Evolutionary conservation across 352 stramenopile species (phyloP), one percentile per base, ranked within the genome.

Genomic region (Nothophytophthora sp.): DNA sequence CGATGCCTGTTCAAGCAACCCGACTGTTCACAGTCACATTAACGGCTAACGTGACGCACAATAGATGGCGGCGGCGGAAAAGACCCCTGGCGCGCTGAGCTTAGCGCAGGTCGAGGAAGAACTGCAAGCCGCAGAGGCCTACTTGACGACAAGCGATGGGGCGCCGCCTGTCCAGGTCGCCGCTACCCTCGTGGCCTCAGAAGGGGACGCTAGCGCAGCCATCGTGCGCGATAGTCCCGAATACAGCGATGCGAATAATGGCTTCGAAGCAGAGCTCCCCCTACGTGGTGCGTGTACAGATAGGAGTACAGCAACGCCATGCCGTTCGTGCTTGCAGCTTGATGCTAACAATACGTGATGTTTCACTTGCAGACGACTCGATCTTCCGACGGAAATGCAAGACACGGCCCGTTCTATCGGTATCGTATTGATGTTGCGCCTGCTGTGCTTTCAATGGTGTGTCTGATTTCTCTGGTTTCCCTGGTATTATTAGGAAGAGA

Each of bases 31-130:
- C 18, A n/a, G n/a, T n/a, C n/a, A n/a, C n/a, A n/a, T n/a, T n/a
- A n/a, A n/a, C n/a, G n/a, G n/a, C n/a, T n/a, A n/a, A n/a, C n/a
- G n/a, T n/a, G n/a, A n/a, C n/a, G n/a, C n/a, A 44, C 16, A 54
- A 40, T 50, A 40, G 37, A 73, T 61, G 59, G 37, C 53, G 29
- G 25, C 32, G 36, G 35, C 39, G 32, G 60, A 40, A 27, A 36
- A 56, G 20, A 40, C 48, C 1, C 18, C 55, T 22, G 42, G 28
- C 8, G 32, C 50, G 4, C 55, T 85, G 35, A 88, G 67, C 32
- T 48, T 92, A 25, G 67, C 70, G 28, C 67, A 88, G 45, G 70
- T 90, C 3, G 76, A 92, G 44, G 74, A 84, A 16, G 81, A 92
- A 37, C 63, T 92, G 16, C 76, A 63, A 9, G 65, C 55, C 3